These are phyloP conservation scores for Protomyces pachydermus DNA, from an alignment of 1,139 yeast genomes.

Conservation along the genomic window DNA sequence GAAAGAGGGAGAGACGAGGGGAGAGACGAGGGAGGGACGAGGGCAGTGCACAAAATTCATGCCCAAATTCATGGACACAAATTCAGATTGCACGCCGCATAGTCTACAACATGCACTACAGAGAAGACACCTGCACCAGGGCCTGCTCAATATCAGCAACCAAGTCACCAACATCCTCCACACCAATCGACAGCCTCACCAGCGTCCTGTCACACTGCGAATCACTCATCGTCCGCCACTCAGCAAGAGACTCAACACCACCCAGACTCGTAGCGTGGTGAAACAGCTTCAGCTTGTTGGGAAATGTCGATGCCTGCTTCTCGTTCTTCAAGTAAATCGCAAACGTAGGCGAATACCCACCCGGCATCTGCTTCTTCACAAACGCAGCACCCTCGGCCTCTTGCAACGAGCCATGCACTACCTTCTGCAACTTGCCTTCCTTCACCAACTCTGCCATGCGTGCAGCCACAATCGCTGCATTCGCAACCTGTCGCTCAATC, in stretches of 20 bases:
- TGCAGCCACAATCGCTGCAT: slow-evolving; percentile 54
- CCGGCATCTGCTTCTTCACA: slow-evolving; percentile 61
- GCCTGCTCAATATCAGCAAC: slow-evolving; percentile 62
- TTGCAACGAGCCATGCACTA: slow-evolving; percentile 12
- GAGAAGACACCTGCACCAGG: background rate
- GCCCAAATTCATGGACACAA: too few relatives aligned
- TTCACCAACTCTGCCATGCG: slow-evolving; percentile 41
- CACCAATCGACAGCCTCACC: slow-evolving; percentile 79
- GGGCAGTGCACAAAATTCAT: too few relatives aligned
- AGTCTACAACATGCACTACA: background rate
- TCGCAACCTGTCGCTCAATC: slow-evolving; percentile 58
- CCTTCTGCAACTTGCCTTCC: background rate
- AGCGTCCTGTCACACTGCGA: slow-evolving; percentile 90
- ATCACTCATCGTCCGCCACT: slow-evolving; percentile 78
- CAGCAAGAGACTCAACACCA: slow-evolving; percentile 80
- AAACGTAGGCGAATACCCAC: slow-evolving; percentile 65
- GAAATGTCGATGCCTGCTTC: slow-evolving; percentile 58
- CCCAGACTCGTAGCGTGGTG: slow-evolving; percentile 87
- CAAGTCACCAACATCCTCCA: slow-evolving; percentile 76
- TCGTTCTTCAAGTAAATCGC: slow-evolving; percentile 52
- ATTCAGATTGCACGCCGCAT: background rate
- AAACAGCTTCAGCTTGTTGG: slow-evolving; percentile 64
- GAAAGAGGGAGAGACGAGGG: too few relatives aligned
- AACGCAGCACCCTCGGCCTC: slow-evolving; percentile 45
- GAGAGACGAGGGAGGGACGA: too few relatives aligned